Evolutionary conservation across 225 moss, liverwort and hornwort genomes (phyloP), one percentile per base, ranked within the genome.

Genomic region (Polytrichum commune): DNA sequence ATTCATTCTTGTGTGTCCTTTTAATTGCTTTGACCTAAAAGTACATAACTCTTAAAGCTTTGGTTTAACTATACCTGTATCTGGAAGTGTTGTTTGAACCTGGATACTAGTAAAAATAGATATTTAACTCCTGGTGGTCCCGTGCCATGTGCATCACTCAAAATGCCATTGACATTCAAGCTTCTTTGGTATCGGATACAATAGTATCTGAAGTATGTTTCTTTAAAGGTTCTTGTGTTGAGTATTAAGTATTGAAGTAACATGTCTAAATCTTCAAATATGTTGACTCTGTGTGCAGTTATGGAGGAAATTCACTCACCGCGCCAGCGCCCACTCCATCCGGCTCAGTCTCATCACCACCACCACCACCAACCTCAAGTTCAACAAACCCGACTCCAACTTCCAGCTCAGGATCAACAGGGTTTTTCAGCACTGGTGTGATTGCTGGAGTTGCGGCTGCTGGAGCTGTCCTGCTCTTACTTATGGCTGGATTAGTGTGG

Each of bases 261-360:
- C 5, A 56, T 60, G 24, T 64, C 38, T 56, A 3, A 5, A 25
- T 67, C 4, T 18, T 19, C 24, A 16, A 9, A 60, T 27, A 16
- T 6, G 6, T 63, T 58, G 46, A 16, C 46, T 46, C 46, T 73
- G 1, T 63, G 27, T 71, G 53, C 69, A 91, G 91, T 67, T 3
- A 32, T 65, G 73, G 29, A 13, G 87, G 85, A n/a, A 91, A 91
- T 72, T 83, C 19, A 65, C 54, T 90, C 24, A 85, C 6, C 26
- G 54, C 53, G 7, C 83, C 90, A 33, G 81, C 88, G 46, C 87
- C 88, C 27, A 81, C 91, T 4, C 86, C 86, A 7, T 83, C 73
- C 5, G 0, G 46, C 13, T 46, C 46, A 3, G 16, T 16, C 46
- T 16, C 65, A 7, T 29, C 54, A 56, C 65, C 73, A 66, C 74